Base-by-base conservation (phyloP, 352 stramenopile genomes). In the Phytophthora cactorum region DNA sequence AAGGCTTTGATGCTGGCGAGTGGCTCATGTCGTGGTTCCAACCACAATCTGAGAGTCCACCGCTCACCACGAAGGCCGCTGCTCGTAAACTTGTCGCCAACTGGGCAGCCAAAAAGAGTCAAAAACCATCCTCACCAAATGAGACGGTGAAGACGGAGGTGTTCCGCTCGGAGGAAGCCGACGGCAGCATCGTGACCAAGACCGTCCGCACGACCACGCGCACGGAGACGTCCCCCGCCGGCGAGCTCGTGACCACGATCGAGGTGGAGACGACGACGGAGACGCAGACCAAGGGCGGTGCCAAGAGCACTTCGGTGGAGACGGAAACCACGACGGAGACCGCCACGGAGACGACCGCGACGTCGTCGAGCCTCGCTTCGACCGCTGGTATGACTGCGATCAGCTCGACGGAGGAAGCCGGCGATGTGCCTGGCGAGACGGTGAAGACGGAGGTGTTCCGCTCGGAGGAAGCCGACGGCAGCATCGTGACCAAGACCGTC, bases 21-120 rank as follows among this genome's bases (percentile, higher is more conserved):
- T 75, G 68, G 68, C 58, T 75, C 25, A 72, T 75, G 68, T 69
- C 68, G 5, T 75, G 68, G 68, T 75, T 75, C 28, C 44, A 63
- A 1, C 57, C 59, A 34, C 31, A 29, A 25, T 52, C 25, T 5
- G 31, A 68, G 29, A 59, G 52, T n/a, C 56, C 63, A n/a, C 63
- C 63, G 12, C 52, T 75, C 1, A 75, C 68, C 0, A 75, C 68
- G 15, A 75, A 71, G n/a, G 68, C 62, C 6, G 63, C 68, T 39
- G 63, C 57, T 28, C 56, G 63, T 10, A 75, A 75, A 41, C 36
- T 72, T 34, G 2, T 72, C 14, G 29, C 32, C n/a, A 60, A 75
- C 12, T 75, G 68, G 68, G 46, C 52, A 17, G 9, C 39, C 3
- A 52, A 44, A 43, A 61, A 68, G 5, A 44, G 50, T 0, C 14